These are phyloP conservation scores for Kodamaea nitidulidarum DNA, from an alignment of 805 yeast species.

Conservation along the genomic window DNA sequence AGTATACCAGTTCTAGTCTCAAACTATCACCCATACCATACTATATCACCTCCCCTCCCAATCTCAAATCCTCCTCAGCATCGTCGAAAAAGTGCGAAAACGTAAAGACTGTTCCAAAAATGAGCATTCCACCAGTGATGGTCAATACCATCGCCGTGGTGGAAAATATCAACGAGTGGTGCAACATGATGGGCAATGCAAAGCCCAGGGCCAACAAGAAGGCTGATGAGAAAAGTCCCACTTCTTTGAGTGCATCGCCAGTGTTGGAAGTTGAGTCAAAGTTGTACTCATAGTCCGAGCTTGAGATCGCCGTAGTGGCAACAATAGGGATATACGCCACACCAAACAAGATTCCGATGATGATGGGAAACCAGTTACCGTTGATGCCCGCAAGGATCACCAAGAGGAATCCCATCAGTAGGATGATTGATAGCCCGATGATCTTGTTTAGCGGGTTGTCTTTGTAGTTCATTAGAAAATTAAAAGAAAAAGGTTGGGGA, in stretches of 20 bases:
- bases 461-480: constrained; percentile 3
- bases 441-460: constrained; percentile 68
- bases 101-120: constrained; percentile 77
- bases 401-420: constrained; percentile 86
- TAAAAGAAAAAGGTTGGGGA: neutral
- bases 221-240: constrained; percentile 77
- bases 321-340: constrained; percentile 39
- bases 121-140: constrained; percentile 75
- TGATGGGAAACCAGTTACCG: constrained; percentile 88
- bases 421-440: constrained; percentile 67
- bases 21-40: no score
- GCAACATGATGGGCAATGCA: constrained; percentile 65
- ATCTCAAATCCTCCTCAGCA: constrained; percentile 24
- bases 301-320: constrained; percentile 28
- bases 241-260: constrained; percentile 54
- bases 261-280: constrained; percentile 33
- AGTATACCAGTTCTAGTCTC: no score
- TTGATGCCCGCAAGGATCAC: constrained; percentile 83
- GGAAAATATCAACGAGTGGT: constrained; percentile 72
- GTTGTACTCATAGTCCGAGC: constrained; percentile 40
- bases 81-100: constrained; percentile 74
- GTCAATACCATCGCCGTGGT: constrained; percentile 71
- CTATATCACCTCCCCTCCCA: constrained; percentile 22
- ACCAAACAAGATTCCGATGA: constrained; percentile 48
- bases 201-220: constrained; percentile 72